Base-by-base conservation (phyloP, 2,329 filamentous ascomycete genomes). In the Ascomycota sp. region DNA sequence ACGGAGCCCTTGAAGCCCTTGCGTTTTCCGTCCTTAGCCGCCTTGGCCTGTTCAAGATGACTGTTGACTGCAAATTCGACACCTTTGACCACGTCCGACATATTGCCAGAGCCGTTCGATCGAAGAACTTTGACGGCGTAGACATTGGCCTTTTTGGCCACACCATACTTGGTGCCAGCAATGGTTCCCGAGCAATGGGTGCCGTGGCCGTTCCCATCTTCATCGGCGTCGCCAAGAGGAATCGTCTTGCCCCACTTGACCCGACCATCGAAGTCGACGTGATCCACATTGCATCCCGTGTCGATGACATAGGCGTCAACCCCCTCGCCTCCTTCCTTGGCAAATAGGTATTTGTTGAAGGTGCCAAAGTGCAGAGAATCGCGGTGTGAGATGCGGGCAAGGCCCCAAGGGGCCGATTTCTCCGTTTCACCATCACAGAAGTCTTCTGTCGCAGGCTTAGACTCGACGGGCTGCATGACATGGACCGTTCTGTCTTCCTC, bases 101-200 rank as follows among this genome's bases (percentile, higher is more conserved):
- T 98, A 52, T 82, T 85, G 46, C 89, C 89, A 29, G 86, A 94
- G 46, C 89, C 89, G 57, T 93, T 98, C 45, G 86, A 94, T 52
- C 78, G 74, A 44, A 98, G 78, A 25, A 98, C 89, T 75, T 98
- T 98, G 65, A 98, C 85, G 40, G 89, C 89, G 49, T 91, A 85
- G 55, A 98, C 65, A 44, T 81, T 74, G 50, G 91, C 89, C 72
- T 95, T 94, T 76, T 98, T 98, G 53, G 89, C 86, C 39, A 98
- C 89, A 70, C 89, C 89, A 52, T 93, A 98, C 66, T 93, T 94
- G 73, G 89, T 91, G 52, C 91, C 89, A 40, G 80, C 89, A 46
- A 98, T 76, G 38, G 91, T 98, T 45, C 89, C 89, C 39, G 89
- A 95, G 74, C 89, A 98, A 69, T 98, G 89, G 47, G 89, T 98